Conservation (phyloP, 1,139 yeast species). For the Yamadazyma oceani region DNA sequence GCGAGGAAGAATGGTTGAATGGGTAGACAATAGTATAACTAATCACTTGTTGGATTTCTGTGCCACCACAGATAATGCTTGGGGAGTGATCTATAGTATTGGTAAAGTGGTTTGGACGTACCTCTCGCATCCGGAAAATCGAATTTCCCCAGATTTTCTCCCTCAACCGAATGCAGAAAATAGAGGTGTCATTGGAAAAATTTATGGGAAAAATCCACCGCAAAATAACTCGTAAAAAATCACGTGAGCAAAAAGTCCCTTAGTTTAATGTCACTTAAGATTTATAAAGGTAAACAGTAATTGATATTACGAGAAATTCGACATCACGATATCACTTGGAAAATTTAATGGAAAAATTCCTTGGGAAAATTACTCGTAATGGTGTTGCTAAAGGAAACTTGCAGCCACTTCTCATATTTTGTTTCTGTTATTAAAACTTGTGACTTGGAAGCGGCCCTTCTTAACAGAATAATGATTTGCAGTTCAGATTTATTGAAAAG, state of each 20-base stretch:
- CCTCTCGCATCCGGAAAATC: background rate
- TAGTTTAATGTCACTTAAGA: background rate
- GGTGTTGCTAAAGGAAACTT: too few species aligned
- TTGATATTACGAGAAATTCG: background rate
- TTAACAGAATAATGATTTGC: too few species aligned
- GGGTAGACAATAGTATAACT: too few species aligned
- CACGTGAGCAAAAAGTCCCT: slow-evolving; percentile 1
- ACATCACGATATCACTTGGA: background rate
- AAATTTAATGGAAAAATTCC: slow-evolving; percentile 7
- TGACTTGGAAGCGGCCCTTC: too few species aligned
- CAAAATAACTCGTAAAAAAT: slow-evolving; percentile 3
- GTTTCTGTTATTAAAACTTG: too few species aligned
- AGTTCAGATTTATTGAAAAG: too few species aligned
- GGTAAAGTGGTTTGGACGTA: background rate
- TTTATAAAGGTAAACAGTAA: background rate
- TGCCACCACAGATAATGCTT: too few species aligned
- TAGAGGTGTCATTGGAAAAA: slow-evolving; percentile 1
- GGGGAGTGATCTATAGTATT: background rate
- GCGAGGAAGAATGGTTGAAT: too few species aligned
- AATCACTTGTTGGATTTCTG: too few species aligned
- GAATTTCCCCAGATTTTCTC: slow-evolving; percentile 6
- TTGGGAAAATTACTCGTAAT: slow-evolving; percentile 8
- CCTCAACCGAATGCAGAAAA: background rate
- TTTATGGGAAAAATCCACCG: slow-evolving; percentile 2
- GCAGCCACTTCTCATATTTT: too few species aligned